Base-by-base conservation (phyloP, 1,139 yeast species). In the Meyerozyma sp. region DNA sequence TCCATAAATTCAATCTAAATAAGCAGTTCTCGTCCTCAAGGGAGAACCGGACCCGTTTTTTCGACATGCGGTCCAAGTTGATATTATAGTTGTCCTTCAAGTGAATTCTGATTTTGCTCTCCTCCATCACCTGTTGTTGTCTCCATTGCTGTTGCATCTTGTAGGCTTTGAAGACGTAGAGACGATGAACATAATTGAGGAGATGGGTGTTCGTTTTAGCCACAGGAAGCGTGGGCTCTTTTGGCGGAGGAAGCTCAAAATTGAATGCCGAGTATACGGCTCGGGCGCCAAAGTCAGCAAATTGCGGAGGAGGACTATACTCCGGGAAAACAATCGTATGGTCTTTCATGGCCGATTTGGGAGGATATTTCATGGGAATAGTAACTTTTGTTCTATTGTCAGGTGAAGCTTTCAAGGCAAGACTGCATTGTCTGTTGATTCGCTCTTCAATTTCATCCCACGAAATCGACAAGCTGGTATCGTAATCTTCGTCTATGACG, bases 121-220 rank as follows among this genome's bases (percentile, higher is more conserved):
- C 26, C 37, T 20, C 37, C n/a, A 13, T 10, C 18, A 21, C 10
- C 13, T 34, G 25, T 4, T 34, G 25, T 13, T 34, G 25, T 10
- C 25, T 18, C 37, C 25, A 34, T 10, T 11, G 16, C 13, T 34
- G 14, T 25, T 34, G 26, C 25, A 20, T 18, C 26, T 11, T 20
- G 26, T 34, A 34, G 6, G 25, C 26, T 23, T 53, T 51, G 42
- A 59, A 61, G 8, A 60, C 44, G 43, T 55, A 53, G 6, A 47
- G 40, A 35, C 46, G 49, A 43, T 62, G 66, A 9, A 52, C 44
- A 42, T 59, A 62, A 32, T 49, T 59, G 18, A 61, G 57, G 51
- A 61, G 44, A 30, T 52, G 50, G 25, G 65, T 62, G 42, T 59
- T 61, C 9, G 66, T 62, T 38, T 50, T 50, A 20, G 56, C 57